Base-by-base conservation (phyloP, 2,329 filamentous ascomycete genomes). In the Exophiala phaeomuriformis region DNA sequence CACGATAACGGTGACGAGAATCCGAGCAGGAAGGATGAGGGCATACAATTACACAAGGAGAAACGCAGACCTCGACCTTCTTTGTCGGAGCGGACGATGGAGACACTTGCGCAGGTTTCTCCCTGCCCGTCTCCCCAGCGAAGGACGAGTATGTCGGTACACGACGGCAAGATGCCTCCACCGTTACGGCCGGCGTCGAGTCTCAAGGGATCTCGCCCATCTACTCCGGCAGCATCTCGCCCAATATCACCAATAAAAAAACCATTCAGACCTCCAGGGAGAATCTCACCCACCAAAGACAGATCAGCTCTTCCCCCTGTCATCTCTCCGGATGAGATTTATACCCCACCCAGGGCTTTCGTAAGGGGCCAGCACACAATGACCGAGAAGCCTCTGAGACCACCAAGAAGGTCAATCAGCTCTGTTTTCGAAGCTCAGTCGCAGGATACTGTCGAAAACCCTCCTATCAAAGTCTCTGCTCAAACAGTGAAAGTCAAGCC, bases 61-160 rank as follows among this genome's bases (percentile, higher is more conserved):
- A 62, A 55, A 49, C 57, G 55, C 3, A 54, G 49, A 60, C 64
- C 71, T 3, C 66, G 75, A 8, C 73, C 72, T 9, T 90, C 88
- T 0, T 75, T 96, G 3, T 83, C 86, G 0, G 90, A 96, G 63
- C 78, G 91, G 53, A 94, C 90, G 0, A 84, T 95, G 40, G 88
- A 95, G 67, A 95, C 88, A 0, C 73, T 96, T 4, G 79, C 89
- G 2, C 80, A 83, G 44, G 74, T 95, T 31, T 87, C 90, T 0
- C 82, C 87, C 0, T 93, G 90, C 0, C 90, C 90, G 3, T 81
- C 80, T 0, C 69, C 86, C 54, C 81, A 83, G 19, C 46, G 53
- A 50, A 74, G 79, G 5, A 88, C 88, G 0, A 82, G 80, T 51
- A 90, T 95, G 67, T 93, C 87, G 65, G 83, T 82, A 46, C 70